A percentile compares a stretch with the other conserved stretches of the same genome.
Evolutionary conservation across 805 yeast species (phyloP).

Genomic region (Kazachstania martiniae): DNA sequence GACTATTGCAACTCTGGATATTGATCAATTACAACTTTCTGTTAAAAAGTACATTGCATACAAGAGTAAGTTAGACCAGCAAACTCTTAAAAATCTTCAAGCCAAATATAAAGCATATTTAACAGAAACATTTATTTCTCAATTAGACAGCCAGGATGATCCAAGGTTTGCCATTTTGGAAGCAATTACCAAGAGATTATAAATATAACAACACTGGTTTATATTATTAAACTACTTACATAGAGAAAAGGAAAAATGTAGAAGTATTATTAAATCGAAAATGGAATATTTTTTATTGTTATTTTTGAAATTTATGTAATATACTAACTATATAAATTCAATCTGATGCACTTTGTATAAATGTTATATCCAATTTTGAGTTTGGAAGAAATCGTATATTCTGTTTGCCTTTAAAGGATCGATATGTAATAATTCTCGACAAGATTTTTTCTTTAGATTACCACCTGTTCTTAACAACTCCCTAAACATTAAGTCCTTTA

Average conservation of each 20-base stretch:
- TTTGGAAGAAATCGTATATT: constrained; percentile 85
- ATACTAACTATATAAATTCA: no score
- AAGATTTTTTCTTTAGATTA: constrained; percentile 65
- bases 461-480: constrained; percentile 85
- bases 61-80: constrained; percentile 33
- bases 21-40: constrained; percentile 52
- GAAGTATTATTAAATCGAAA: no score
- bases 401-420: constrained; percentile 80
- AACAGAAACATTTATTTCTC: constrained; percentile 27
- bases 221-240: no score
- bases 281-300: no score
- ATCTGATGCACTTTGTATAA: no score
- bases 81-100: constrained; percentile 28
- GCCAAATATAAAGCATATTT: constrained; percentile 23
- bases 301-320: no score
- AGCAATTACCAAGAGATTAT: constrained; percentile 25
- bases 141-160: constrained; percentile 18
- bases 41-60: constrained; percentile 63
- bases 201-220: no score
- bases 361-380: constrained; percentile 69
- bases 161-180: constrained; percentile 23
- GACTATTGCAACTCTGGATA: constrained; percentile 29
- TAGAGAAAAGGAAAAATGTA: no score
- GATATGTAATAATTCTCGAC: constrained; percentile 73
- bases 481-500: constrained; percentile 80